Conservation (phyloP, 305 asterid species). For the Withania somnifera region DNA sequence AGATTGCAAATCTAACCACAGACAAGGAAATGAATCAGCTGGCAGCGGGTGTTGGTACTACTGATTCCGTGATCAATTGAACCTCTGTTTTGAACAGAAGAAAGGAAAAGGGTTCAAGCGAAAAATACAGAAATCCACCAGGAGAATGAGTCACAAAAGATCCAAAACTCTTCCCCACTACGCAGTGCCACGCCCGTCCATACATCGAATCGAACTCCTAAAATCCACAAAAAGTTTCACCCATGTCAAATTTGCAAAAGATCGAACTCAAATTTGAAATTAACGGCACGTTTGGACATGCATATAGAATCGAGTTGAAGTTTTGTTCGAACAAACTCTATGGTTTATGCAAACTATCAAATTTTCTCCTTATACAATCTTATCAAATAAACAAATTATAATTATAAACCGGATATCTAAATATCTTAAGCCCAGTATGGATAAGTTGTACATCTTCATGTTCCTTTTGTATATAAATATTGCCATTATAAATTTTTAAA, state of each 20-base stretch:
- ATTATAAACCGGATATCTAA: too few relatives aligned
- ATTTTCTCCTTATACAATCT: too few relatives aligned
- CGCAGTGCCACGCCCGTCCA: constrained; percentile 92
- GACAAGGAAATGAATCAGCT: not conserved
- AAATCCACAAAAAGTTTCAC: not conserved
- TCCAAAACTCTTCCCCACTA: constrained; percentile 86
- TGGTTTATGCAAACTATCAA: too few relatives aligned
- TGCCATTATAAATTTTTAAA: too few relatives aligned
- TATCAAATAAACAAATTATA: too few relatives aligned
- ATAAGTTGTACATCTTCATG: too few relatives aligned
- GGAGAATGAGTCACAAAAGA: constrained; percentile 78
- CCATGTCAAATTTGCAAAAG: not conserved
- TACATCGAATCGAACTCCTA: constrained; percentile 77
- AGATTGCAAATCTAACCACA: not conserved
- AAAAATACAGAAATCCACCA: constrained; percentile 72
- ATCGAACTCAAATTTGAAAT: not conserved
- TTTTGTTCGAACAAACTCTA: too few relatives aligned
- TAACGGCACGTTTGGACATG: too few relatives aligned
- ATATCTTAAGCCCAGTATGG: too few relatives aligned
- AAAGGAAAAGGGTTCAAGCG: constrained; percentile 53
- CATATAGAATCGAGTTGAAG: too few relatives aligned
- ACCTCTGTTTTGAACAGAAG: constrained; percentile 86
- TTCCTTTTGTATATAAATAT: too few relatives aligned
- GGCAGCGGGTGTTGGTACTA: not conserved
- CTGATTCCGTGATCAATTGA: constrained; percentile 21